Evolutionary conservation across 129 eudicot genomes (phyloP), one percentile per base, ranked within the genome.

Genomic region (Solidago caesia): DNA sequence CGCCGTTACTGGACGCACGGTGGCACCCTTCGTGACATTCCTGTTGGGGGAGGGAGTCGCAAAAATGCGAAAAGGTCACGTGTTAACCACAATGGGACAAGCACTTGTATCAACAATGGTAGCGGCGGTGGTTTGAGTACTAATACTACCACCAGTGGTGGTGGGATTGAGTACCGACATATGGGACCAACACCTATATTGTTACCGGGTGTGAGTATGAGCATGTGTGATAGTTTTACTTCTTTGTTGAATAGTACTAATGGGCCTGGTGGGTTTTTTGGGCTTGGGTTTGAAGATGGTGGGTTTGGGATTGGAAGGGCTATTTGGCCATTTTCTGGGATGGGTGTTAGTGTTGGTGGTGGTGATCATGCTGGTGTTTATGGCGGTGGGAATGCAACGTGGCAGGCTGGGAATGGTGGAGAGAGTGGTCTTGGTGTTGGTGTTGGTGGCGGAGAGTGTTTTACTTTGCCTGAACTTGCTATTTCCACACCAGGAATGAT

Each of bases 1-100:
- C 91, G 89, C 43, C 90, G 94, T 12, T 88, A 88, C 84, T 88
- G 94, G 94, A 88, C 94, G 6, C 90, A 83, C 83, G 94, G 94
- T 10, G 94, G 94, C 53, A 88, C 94, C 0, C 90, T 88, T 64
- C 86, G 94, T 3, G 94, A 88, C 83, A 83, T 88, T 52, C 94
- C 94, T 39, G 64, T 89, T 57, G 96, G 96, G 21, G 96, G 96
- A 13, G 91, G 89, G 5, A 81, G 82, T 79, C 96, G 96, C 44
- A 89, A 86, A 69, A 86, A 84, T 43, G 89, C 91, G 1, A 89
- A 86, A 60, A 87, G 89, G 8, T 80, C 83, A 9, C 79, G 88
- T 60, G 4, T 77, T 33, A 29, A 78, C 4, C 5, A 47, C 58
- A n/a, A 29, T 7, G 5, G 41, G 52, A n/a, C 15, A 66, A 26